Conservation (phyloP, 2,329 filamentous ascomycete genomes). For the Annulohypoxylon truncatum region DNA sequence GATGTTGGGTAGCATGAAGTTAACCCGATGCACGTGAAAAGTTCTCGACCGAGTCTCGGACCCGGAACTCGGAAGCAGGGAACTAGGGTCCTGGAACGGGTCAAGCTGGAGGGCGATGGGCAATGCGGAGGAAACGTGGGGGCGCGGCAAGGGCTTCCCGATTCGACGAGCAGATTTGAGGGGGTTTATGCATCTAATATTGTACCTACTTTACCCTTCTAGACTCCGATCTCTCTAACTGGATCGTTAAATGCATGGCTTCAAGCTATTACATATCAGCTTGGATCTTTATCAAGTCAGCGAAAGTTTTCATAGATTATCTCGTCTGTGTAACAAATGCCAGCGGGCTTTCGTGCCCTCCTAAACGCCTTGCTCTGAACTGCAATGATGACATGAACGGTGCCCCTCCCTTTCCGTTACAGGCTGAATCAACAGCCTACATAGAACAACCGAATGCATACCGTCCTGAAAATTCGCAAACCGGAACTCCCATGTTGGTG, state of each 20-base stretch:
- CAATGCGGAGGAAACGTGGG: slow-evolving; percentile 24
- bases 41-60: slow-evolving; percentile 27
- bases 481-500: slow-evolving; percentile 9
- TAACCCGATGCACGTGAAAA: slow-evolving; percentile 28
- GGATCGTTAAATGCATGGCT: not conserved
- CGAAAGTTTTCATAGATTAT: slow-evolving; percentile 5
- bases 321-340: slow-evolving; percentile 19
- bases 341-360: slow-evolving; percentile 15
- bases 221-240: not conserved
- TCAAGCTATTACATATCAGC: not conserved
- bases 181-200: slow-evolving; percentile 56
- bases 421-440: slow-evolving; percentile 40
- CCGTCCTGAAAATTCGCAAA: slow-evolving; percentile 16
- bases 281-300: not conserved
- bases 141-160: slow-evolving; percentile 14
- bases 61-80: slow-evolving; percentile 22
- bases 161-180: slow-evolving; percentile 62
- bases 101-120: not conserved
- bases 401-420: slow-evolving; percentile 20
- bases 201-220: slow-evolving; percentile 6
- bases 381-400: slow-evolving; percentile 16
- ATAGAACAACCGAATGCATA: slow-evolving; percentile 30
- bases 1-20: slow-evolving; percentile 25
- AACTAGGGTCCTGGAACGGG: slow-evolving; percentile 14
- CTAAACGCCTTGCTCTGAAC: slow-evolving; percentile 38